Evolutionary conservation across 805 yeast genomes (phyloP).

Genomic region (Kodamaea hsintzibuensis): DNA sequence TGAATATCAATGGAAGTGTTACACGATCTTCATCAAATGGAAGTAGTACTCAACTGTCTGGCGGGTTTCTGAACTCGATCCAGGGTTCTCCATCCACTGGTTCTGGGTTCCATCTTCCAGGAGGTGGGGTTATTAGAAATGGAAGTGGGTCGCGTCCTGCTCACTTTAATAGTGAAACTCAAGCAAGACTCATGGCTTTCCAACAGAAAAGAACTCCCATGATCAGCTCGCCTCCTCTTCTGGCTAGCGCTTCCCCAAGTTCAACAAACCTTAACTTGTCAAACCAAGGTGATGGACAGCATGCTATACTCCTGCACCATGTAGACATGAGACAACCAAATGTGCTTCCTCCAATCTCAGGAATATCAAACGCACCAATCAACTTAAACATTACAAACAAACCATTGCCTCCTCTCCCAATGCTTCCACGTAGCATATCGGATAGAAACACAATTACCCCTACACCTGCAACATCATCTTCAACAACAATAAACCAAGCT

Average conservation of each 20-base stretch:
- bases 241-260: conserved; percentile 13
- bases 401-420: conserved; percentile 31
- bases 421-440: neutral
- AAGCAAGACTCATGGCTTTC: conserved; percentile 83
- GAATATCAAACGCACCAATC: neutral
- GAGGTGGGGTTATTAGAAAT: neutral
- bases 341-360: neutral
- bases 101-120: neutral
- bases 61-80: neutral
- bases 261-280: conserved; percentile 4
- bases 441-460: neutral
- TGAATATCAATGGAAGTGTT: neutral
- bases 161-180: conserved; percentile 59
- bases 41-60: neutral
- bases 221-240: conserved; percentile 13
- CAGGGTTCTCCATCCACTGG: neutral
- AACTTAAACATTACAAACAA: conserved; percentile 10
- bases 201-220: conserved; percentile 66
- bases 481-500: neutral
- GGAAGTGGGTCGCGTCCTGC: conserved; percentile 8
- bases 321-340: neutral
- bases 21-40: conserved; percentile 3
- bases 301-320: neutral
- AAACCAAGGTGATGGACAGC: neutral
- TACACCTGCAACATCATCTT: neutral